These are phyloP conservation scores for Hirsutella rhossiliensis DNA, from an alignment of 2,329 filamentous ascomycete genomes.

Conservation along the genomic window DNA sequence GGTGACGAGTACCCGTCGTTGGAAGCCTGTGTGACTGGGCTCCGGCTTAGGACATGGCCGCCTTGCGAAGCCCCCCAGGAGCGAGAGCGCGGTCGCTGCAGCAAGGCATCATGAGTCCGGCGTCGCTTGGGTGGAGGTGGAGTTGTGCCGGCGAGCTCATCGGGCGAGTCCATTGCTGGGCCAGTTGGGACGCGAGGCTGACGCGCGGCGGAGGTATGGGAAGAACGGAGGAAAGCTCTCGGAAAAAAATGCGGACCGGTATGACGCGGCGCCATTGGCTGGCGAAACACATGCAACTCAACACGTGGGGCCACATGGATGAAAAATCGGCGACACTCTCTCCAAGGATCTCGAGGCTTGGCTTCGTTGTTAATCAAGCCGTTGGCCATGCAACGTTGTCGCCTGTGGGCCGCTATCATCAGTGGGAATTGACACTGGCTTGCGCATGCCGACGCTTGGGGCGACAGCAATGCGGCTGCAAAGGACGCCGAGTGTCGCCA, in stretches of 20 bases:
- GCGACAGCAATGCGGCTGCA: too few species aligned
- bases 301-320: background rate
- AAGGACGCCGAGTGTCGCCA: too few species aligned
- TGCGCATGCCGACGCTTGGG: too few species aligned
- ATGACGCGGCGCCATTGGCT: background rate
- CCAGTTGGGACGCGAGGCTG: constrained; percentile 6
- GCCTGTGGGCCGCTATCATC: too few species aligned
- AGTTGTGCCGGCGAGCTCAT: constrained; percentile 12
- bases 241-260: constrained; percentile 4
- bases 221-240: background rate
- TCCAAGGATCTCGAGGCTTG: too few species aligned
- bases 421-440: too few species aligned
- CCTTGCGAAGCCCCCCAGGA: constrained; percentile 8
- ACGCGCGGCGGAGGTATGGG: background rate
- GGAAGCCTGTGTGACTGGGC: background rate
- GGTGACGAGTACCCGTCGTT: background rate
- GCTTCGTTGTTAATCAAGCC: too few species aligned
- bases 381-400: too few species aligned
- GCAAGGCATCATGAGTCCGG: constrained; percentile 17
- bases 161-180: constrained; percentile 16
- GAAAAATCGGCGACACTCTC: too few species aligned
- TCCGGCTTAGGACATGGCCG: background rate
- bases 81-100: constrained; percentile 10
- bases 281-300: background rate
- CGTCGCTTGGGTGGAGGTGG: constrained; percentile 18